phyloP scores from a whole-genome alignment of 495 filamentous ascomycete species.

The Staphylotrichum longicolle region DNA sequence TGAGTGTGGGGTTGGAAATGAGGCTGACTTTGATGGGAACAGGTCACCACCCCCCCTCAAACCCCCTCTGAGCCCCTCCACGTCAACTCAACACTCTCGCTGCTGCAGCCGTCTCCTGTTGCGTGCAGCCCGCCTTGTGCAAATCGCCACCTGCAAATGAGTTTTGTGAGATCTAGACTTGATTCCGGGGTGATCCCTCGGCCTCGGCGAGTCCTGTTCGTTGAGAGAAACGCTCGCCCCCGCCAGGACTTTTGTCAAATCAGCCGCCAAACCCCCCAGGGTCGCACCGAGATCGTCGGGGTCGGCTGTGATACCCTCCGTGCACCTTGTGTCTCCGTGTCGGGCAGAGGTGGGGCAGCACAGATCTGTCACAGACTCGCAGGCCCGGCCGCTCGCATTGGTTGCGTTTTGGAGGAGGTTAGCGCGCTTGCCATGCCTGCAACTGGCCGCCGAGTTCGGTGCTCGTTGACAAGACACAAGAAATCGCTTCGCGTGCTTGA shows the following conservation, averaged over 20 bases:
- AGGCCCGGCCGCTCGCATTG: conserved; percentile 1
- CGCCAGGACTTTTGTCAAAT: not conserved
- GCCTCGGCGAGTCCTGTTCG: not conserved
- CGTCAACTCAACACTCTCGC: conserved; percentile 1
- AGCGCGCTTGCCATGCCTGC: conserved; percentile 17
- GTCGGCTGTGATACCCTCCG: conserved; percentile 16
- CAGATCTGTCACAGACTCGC: conserved; percentile 1
- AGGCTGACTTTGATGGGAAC: conserved; percentile 17
- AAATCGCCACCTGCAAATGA: conserved; percentile 5
- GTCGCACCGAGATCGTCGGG: conserved; percentile 19
- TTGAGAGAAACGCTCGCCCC: too few relatives aligned
- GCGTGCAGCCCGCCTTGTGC: not conserved
- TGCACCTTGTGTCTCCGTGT: conserved; percentile 2
- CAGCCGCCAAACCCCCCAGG: not conserved
- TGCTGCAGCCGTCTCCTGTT: not conserved
- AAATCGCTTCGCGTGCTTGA: not conserved
- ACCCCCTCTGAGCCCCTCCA: not conserved
- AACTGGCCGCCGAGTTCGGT: conserved; percentile 12
- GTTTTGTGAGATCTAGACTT: not conserved
- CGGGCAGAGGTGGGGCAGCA: conserved; percentile 27
- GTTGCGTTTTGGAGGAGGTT: conserved; percentile 5
- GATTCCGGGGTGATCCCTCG: not conserved
- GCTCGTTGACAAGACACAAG: not conserved
- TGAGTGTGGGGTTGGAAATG: conserved; percentile 21
- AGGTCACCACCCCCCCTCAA: too few relatives aligned